Base-by-base conservation (phyloP, 2,329 filamentous ascomycete species). In the Paecilomyces variotii region DNA sequence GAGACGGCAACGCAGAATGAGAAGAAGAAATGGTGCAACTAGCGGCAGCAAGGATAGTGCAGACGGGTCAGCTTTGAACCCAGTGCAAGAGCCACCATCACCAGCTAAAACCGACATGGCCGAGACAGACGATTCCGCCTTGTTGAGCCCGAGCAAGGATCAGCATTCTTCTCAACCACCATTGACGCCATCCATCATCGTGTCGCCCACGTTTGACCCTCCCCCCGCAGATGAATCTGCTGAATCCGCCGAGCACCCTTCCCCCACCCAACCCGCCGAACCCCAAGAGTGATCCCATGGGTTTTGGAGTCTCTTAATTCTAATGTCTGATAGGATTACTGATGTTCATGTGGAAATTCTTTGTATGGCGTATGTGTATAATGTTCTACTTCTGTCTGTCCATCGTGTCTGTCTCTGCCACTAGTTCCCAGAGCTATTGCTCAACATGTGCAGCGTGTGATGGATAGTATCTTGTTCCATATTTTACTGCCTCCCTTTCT, bases 1-100 rank as follows among this genome's bases (percentile, higher is more conserved):
- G 74, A 79, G 90, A 57, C 82, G 85, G 59, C 79, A 83, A 62
- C 78, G 90, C 50, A 78, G 90, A 65, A 77, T 88, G 62, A 79
- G 90, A 65, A 79, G 89, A 62, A 84, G 88, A 60, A 87, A 84
- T 67, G 80, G 81, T 9, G 62, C 68, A 4, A 67, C 66, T 10
- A 69, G 61, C 55, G 71, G 67, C 30, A 75, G 71, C 61, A 76
- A 74, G 61, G 72, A 75, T 56, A 70, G 70, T 45, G 67, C 65
- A 6, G 72, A 74, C 61, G 68, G 67, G 19, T 67, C 65, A 9
- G 62, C 58, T 53, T 63, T 72, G n/a, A 62, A 70, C 9, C 61
- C 71, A 7, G 65, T 73, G 19, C 67, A 63, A 55, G 73, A 75
- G 55, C 68, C 70, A 30, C 59, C 62, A 24, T 70, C 71, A n/a